Conservation (phyloP, 805 yeast species). For the Zygosaccharomyces rouxii region DNA sequence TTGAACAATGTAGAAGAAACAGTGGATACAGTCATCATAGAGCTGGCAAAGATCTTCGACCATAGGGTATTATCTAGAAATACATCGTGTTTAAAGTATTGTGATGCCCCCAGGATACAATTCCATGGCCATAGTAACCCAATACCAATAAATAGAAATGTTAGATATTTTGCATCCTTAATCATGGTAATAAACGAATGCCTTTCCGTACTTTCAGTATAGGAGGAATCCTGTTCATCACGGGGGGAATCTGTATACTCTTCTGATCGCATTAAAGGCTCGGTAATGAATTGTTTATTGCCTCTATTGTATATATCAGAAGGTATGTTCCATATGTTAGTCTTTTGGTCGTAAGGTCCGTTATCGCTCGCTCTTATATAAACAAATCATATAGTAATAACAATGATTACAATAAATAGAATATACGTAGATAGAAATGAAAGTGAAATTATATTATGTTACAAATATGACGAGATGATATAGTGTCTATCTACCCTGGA, state of each 20-base stretch:
- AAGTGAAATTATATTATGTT: slow-evolving; percentile 5
- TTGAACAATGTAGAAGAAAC: slow-evolving; percentile 58
- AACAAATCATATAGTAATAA: not conserved
- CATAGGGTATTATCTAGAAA: slow-evolving; percentile 47
- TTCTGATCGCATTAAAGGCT: not conserved
- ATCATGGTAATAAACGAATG: slow-evolving; percentile 18
- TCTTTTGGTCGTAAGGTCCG: too few relatives aligned
- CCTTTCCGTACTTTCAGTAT: not conserved
- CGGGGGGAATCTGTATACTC: not conserved
- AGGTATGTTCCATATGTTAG: not conserved
- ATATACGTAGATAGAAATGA: not conserved
- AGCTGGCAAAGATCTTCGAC: slow-evolving; percentile 62
- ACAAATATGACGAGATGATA: slow-evolving; percentile 6
- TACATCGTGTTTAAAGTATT: slow-evolving; percentile 61
- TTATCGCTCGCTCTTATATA: not conserved
- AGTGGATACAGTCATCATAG: slow-evolving; percentile 87
- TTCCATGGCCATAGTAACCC: slow-evolving; percentile 97
- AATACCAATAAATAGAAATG: slow-evolving; percentile 67
- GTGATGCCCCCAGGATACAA: slow-evolving; percentile 79
- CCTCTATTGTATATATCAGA: too few relatives aligned
- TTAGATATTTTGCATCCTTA: slow-evolving; percentile 40
- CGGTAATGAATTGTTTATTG: too few relatives aligned
- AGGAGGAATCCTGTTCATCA: not conserved
- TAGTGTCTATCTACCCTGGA: slow-evolving; percentile 6
- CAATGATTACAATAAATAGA: not conserved